phyloP scores from a whole-genome alignment of 768 basidiomycete genomes.

The Tulasnella sp. region DNA sequence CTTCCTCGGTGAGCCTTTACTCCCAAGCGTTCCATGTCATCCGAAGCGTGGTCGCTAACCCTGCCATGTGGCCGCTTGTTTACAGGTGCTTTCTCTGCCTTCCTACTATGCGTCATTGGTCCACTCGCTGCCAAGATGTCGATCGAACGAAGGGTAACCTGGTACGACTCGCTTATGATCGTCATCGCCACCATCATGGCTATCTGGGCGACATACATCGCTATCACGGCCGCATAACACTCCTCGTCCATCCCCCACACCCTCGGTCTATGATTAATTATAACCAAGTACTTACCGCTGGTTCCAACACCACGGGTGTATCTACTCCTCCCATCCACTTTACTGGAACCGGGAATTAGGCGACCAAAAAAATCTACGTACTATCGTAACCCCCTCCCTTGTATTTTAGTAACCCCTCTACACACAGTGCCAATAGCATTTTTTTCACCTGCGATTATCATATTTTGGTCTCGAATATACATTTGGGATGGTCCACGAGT shows the following conservation, averaged over 20 bases:
- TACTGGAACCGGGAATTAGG: not conserved
- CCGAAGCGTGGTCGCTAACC: too few relatives aligned
- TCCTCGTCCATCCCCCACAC: not conserved
- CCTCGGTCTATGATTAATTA: not conserved
- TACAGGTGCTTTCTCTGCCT: constrained; percentile 70
- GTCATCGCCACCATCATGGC: constrained; percentile 60
- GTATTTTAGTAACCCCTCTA: not conserved
- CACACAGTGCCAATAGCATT: not conserved
- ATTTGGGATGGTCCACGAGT: not conserved
- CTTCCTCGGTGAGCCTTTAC: constrained; percentile 52
- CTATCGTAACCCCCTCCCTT: not conserved
- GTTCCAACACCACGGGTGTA: not conserved
- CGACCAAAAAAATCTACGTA: not conserved
- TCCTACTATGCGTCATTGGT: constrained; percentile 68
- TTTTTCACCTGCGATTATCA: not conserved
- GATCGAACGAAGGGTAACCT: constrained; percentile 48
- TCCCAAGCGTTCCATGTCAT: too few relatives aligned
- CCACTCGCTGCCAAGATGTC: constrained; percentile 70
- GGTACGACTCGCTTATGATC: constrained; percentile 56
- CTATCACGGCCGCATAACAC: constrained; percentile 42
- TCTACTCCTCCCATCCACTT: not conserved
- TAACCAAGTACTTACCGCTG: not conserved
- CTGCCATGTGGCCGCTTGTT: not conserved
- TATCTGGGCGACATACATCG: constrained; percentile 68
- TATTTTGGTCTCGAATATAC: not conserved